Evolutionary conservation across 2,329 filamentous ascomycete species (phyloP), one percentile per base, ranked within the genome.

Genomic region (Ustulina deusta): DNA sequence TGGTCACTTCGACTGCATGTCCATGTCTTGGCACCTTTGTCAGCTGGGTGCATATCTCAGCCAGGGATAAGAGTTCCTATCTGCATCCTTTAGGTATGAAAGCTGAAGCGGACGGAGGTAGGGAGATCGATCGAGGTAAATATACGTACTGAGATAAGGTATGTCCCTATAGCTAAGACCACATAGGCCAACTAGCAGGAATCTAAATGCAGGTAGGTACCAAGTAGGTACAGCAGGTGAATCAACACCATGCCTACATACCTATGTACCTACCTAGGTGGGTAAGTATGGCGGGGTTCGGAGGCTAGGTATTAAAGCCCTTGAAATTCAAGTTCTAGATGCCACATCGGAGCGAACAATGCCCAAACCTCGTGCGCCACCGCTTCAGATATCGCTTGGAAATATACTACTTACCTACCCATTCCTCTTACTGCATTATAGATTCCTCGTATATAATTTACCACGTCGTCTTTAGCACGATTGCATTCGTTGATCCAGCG

Each of bases 401-500:
- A 27, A 55, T 40, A 40, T 17, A 29, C 25, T 17, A 6, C 22
- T 15, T 29, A 11, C n/a, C 22, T 5, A 51, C 13, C 11, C 34
- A 55, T 55, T 40, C 52, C 17, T 40, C 20, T 51, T 20, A 49
- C 34, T 44, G 15, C 25, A 54, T 27, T 29, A 25, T 11, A n/a
- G 42, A 42, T 6, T 38, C n/a, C 34, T 29, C 15, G n/a, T 60
- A 56, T 49, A 49, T 44, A 36, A 7, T 52, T 40, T 48, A 32
- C 55, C 51, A 7, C 48, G 25, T 55, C 6, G 32, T 51, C 55
- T 56, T 51, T 40, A 25, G 32, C 64, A 36, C 54, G 15, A 40
- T 67, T 63, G 32, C 40, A 55, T 48, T 63, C 58, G 17, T 42
- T 60, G 17, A 56, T 6, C 20, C 36, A 58, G 52, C n/a, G 25